These are phyloP conservation scores for Botrytis hyacinthi DNA, from an alignment of 2,329 filamentous ascomycete genomes.

Conservation along the genomic window DNA sequence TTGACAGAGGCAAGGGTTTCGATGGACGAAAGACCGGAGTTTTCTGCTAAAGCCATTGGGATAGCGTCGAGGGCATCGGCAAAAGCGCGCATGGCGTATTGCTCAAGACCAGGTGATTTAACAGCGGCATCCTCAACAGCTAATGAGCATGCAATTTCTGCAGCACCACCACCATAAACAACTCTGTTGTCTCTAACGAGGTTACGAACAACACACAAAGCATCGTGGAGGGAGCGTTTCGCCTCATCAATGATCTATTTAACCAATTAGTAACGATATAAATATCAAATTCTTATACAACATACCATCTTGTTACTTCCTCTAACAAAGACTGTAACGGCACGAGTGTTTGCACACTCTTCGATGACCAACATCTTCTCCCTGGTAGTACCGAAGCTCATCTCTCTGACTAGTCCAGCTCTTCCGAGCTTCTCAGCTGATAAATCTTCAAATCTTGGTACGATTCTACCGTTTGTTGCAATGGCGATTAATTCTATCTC, in stretches of 20 bases:
- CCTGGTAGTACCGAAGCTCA: slow-evolving; percentile 94
- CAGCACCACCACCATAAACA: slow-evolving; percentile 94
- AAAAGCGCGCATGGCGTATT: slow-evolving; percentile 98
- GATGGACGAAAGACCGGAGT: slow-evolving; percentile 93
- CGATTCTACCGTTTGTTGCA: slow-evolving; percentile 95
- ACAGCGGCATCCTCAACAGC: slow-evolving; percentile 93
- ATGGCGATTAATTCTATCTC: slow-evolving; percentile 99
- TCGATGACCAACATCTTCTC: slow-evolving; percentile 99
- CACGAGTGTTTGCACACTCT: slow-evolving; percentile 96
- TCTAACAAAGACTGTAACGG: slow-evolving; percentile 92
- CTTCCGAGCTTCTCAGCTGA: slow-evolving; percentile 85
- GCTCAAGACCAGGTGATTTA: slow-evolving; percentile 94
- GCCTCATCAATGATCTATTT: slow-evolving; percentile 94
- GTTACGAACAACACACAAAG: slow-evolving; percentile 95
- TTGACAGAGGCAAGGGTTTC: slow-evolving; percentile 94
- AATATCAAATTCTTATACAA: slow-evolving; percentile 23
- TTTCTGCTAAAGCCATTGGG: slow-evolving; percentile 95
- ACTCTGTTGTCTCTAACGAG: slow-evolving; percentile 94
- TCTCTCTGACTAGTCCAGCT: slow-evolving; percentile 87
- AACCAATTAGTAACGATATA: slow-evolving; percentile 29
- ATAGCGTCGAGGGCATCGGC: slow-evolving; percentile 90
- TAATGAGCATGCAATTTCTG: slow-evolving; percentile 94
- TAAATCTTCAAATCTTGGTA: slow-evolving; percentile 94
- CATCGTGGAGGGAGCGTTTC: slow-evolving; percentile 95
- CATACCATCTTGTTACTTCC: slow-evolving; percentile 99